A percentile compares a stretch with the other conserved stretches of the same genome.
phyloP scores from a whole-genome alignment of 805 yeast species.

The Priceomyces melissophilus region DNA sequence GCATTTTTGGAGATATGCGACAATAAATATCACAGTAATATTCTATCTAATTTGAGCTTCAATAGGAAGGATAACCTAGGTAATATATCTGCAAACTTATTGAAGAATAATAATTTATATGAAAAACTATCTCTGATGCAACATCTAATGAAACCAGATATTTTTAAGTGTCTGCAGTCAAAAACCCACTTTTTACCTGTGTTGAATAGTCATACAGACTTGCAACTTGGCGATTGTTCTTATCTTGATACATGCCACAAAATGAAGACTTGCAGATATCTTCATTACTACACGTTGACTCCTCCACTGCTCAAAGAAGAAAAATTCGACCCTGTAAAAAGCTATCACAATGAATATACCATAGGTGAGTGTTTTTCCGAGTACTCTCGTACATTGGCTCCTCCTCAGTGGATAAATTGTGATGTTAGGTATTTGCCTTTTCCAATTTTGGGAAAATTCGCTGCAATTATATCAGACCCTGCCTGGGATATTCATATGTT shows the following conservation, averaged over 20 bases:
- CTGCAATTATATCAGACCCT: conserved; percentile 84
- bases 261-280: conserved; percentile 70
- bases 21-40: conserved; percentile 31
- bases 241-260: conserved; percentile 93
- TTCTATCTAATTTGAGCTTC: conserved; percentile 21
- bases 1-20: conserved; percentile 54
- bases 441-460: conserved; percentile 69
- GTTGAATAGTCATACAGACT: conserved; percentile 56
- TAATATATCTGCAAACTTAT: conserved; percentile 1
- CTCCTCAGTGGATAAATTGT: conserved; percentile 85
- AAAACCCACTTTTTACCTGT: conserved; percentile 31
- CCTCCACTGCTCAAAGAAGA: conserved; percentile 24
- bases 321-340: conserved; percentile 7
- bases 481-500: conserved; percentile 97
- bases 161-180: conserved; percentile 19
- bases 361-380: conserved; percentile 46
- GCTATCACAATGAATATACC: conserved; percentile 38
- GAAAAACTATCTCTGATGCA: conserved; percentile 13
- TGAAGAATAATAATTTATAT: conserved; percentile 7
- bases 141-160: conserved; percentile 14
- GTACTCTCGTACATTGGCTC: conserved; percentile 32
- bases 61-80: conserved; percentile 14
- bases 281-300: conserved; percentile 63
- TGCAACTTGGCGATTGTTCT: conserved; percentile 81
- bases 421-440: conserved; percentile 77